phyloP scores from a whole-genome alignment of 306 rosid genomes.

The Prunus campanulata region DNA sequence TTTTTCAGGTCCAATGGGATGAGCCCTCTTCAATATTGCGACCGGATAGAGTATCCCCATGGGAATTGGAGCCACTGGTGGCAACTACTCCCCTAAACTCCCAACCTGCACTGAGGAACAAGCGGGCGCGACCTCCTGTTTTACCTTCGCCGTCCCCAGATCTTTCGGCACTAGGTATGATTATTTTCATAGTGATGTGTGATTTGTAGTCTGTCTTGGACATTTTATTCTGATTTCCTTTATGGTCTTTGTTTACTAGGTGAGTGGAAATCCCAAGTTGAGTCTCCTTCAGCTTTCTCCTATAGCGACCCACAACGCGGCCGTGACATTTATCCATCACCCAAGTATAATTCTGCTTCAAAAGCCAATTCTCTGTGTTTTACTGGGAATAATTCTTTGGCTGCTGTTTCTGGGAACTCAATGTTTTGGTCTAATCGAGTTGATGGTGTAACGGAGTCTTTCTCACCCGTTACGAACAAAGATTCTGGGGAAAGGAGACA shows the following conservation, averaged over 20 bases:
- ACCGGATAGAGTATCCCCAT: slow-evolving; percentile 92
- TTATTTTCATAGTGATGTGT: slow-evolving; percentile 14
- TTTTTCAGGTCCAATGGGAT: slow-evolving; percentile 95
- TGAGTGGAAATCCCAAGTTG: slow-evolving; percentile 68
- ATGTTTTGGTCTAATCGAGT: slow-evolving; percentile 61
- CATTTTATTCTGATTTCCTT: slow-evolving; percentile 9
- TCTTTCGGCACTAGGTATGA: slow-evolving; percentile 57
- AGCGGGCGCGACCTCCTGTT: slow-evolving; percentile 74
- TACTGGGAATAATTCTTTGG: slow-evolving; percentile 57
- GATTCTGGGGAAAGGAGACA: slow-evolving; percentile 70
- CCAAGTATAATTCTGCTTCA: slow-evolving; percentile 61
- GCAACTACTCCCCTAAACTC: slow-evolving; percentile 57
- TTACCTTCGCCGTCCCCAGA: slow-evolving; percentile 67
- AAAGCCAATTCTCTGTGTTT: slow-evolving; percentile 57
- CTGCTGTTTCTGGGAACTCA: slow-evolving; percentile 59
- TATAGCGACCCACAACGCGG: slow-evolving; percentile 62
- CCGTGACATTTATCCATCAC: slow-evolving; percentile 56
- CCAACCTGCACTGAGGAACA: slow-evolving; percentile 78
- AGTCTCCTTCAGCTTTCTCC: slow-evolving; percentile 57
- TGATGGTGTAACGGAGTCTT: slow-evolving; percentile 60
- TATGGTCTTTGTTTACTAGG: slow-evolving; percentile 43
- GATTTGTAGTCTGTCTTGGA: slow-evolving; percentile 10
- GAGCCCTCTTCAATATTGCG: slow-evolving; percentile 89
- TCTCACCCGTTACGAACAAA: slow-evolving; percentile 50
- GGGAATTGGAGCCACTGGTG: slow-evolving; percentile 97